Evolutionary conservation across 2,329 filamentous ascomycete genomes (phyloP).

Genomic region (Exophiala dermatitidis): DNA sequence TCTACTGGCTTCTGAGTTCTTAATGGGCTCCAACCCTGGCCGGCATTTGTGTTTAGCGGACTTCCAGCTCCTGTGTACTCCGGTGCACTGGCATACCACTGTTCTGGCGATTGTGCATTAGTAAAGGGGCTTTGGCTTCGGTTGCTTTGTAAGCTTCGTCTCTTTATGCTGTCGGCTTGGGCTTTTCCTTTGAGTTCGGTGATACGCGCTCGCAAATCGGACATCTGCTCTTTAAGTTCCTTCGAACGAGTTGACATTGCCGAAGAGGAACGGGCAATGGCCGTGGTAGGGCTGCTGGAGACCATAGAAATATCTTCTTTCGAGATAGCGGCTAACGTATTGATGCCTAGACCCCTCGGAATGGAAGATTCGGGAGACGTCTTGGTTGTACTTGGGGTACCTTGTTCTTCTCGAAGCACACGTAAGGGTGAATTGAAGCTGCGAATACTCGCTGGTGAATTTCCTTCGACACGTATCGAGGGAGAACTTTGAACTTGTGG

Average conservation of each 20-base stretch:
- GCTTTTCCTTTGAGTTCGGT: conserved; percentile 71
- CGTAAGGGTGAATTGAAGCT: conserved; percentile 25
- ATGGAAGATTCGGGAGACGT: conserved; percentile 22
- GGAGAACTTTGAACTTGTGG: conserved; percentile 14
- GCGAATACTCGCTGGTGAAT: conserved; percentile 19
- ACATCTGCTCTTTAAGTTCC: conserved; percentile 74
- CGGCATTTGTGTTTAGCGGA: conserved; percentile 33
- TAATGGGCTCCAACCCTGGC: conserved; percentile 31
- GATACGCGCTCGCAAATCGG: conserved; percentile 76
- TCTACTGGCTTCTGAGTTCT: conserved; percentile 8
- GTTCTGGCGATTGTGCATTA: conserved; percentile 52
- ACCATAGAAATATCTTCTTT: conserved; percentile 20
- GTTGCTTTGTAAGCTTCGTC: conserved; percentile 68
- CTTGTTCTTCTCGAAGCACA: conserved; percentile 24
- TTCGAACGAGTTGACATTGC: conserved; percentile 23
- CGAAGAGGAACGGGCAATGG: conserved; percentile 17
- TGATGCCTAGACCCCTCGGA: conserved; percentile 24
- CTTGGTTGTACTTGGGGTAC: conserved; percentile 21
- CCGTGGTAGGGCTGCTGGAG: conserved; percentile 16
- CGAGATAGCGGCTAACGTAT: conserved; percentile 16
- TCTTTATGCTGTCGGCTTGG: conserved; percentile 68
- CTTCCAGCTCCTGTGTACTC: conserved; percentile 33
- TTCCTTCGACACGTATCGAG: conserved; percentile 1
- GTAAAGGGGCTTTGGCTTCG: conserved; percentile 74
- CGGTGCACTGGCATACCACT: conserved; percentile 43